phyloP scores from a whole-genome alignment of 2,329 filamentous ascomycete species.

The Fusarium circinatum region DNA sequence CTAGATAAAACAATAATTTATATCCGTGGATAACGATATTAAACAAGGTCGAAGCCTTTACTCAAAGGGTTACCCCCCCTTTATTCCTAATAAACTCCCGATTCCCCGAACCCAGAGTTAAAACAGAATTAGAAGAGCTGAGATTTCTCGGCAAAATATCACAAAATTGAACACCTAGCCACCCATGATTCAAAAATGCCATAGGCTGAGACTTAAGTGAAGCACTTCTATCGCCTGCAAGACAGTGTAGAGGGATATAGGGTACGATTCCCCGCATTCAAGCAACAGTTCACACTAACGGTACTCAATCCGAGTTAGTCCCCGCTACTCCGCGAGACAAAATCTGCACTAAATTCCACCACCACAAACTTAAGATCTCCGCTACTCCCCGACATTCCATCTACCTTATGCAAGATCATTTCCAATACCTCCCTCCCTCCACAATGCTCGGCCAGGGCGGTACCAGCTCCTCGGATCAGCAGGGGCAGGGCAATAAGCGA shows the following conservation, averaged over 20 bases:
- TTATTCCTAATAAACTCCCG: too few species aligned
- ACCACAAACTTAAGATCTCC: not conserved
- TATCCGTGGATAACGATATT: too few species aligned
- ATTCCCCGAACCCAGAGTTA: too few species aligned
- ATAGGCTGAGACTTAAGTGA: not conserved
- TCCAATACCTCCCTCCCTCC: not conserved
- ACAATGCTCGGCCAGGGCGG: not conserved
- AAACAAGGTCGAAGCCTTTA: too few species aligned
- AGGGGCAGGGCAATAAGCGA: not conserved
- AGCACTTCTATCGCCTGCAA: not conserved
- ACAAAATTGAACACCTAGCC: not conserved
- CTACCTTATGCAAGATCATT: not conserved
- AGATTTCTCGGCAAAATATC: not conserved
- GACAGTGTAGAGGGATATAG: not conserved
- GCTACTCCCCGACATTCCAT: not conserved
- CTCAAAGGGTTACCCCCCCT: too few species aligned
- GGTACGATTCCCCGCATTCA: not conserved
- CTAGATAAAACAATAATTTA: not conserved
- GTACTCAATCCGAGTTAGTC: not conserved
- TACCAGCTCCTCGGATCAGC: not conserved
- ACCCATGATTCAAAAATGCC: too few species aligned
- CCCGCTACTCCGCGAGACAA: not conserved
- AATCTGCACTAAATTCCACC: not conserved
- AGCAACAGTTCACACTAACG: not conserved
- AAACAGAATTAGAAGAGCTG: not conserved